Evolutionary conservation across 2,329 filamentous ascomycete species (phyloP).

Genomic region (Trichophyton mentagrophytes): DNA sequence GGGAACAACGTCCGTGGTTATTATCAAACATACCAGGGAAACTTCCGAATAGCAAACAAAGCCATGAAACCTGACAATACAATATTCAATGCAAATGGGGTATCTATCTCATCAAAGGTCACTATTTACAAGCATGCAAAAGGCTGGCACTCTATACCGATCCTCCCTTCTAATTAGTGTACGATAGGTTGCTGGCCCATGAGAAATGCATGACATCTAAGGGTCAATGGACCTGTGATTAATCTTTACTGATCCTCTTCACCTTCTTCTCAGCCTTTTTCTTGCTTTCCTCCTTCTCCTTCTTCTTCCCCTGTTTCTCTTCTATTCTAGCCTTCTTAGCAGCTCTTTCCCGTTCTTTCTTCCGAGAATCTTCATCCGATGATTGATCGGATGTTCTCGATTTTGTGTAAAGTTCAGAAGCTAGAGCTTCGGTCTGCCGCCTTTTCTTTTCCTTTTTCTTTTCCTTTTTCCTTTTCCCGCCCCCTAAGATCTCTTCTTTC

Average conservation of each 20-base stretch:
- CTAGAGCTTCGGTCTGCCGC: constrained; percentile 10
- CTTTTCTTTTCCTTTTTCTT: constrained; percentile 12
- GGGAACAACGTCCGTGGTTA: constrained; percentile 76
- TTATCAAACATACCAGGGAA: constrained; percentile 61
- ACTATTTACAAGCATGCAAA: background rate
- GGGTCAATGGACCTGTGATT: background rate
- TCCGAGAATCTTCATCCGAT: background rate
- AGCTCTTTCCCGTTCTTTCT: constrained; percentile 18
- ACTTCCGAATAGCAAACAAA: constrained; percentile 41
- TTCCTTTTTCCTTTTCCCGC: constrained; percentile 10
- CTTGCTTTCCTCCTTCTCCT: background rate
- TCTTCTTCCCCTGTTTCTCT: constrained; percentile 5
- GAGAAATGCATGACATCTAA: background rate
- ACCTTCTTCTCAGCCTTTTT: constrained; percentile 9
- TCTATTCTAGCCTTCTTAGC: constrained; percentile 16
- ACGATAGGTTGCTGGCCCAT: too few species aligned
- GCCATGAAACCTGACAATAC: too few species aligned
- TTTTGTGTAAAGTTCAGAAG: background rate
- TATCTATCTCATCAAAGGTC: background rate
- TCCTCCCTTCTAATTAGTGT: too few species aligned
- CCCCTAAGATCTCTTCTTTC: constrained; percentile 10
- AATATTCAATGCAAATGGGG: background rate
- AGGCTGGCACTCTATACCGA: background rate
- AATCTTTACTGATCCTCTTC: constrained; percentile 30
- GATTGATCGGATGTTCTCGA: constrained; percentile 6